Evolutionary conservation across 306 rosid species (phyloP).

Genomic region (Glycyrrhiza uralensis): DNA sequence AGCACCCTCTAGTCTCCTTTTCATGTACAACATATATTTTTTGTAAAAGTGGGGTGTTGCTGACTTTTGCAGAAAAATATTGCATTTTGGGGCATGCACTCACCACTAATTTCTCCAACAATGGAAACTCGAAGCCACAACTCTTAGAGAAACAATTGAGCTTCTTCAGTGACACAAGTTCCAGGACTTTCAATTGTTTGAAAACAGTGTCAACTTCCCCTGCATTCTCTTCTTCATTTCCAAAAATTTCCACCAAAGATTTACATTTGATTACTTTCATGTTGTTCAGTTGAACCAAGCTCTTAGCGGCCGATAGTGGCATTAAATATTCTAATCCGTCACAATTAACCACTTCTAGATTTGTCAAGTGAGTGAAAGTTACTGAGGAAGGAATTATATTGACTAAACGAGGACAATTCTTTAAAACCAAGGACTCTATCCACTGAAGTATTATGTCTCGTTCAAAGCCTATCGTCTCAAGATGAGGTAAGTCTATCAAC

Average conservation of each 20-base stretch:
- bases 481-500: background rate
- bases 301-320: background rate
- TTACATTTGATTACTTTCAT: conserved; percentile 11
- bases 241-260: background rate
- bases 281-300: background rate
- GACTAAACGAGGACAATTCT: background rate
- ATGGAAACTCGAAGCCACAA: background rate
- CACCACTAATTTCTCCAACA: background rate
- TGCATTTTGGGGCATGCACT: background rate
- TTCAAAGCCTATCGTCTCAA: conserved; percentile 1
- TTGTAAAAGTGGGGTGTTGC: background rate
- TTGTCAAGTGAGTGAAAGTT: conserved; percentile 13
- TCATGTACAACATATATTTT: background rate
- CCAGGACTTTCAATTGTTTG: background rate
- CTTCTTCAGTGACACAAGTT: background rate
- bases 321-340: background rate
- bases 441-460: background rate
- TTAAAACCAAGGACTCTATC: conserved; percentile 11
- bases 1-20: background rate
- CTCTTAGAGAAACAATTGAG: background rate
- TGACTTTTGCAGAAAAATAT: background rate
- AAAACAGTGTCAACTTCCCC: conserved; percentile 5
- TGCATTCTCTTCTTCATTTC: background rate
- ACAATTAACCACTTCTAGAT: conserved; percentile 2
- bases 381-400: background rate